phyloP scores from a whole-genome alignment of 2,329 filamentous ascomycete genomes.

The Escovopsis sp. region DNA sequence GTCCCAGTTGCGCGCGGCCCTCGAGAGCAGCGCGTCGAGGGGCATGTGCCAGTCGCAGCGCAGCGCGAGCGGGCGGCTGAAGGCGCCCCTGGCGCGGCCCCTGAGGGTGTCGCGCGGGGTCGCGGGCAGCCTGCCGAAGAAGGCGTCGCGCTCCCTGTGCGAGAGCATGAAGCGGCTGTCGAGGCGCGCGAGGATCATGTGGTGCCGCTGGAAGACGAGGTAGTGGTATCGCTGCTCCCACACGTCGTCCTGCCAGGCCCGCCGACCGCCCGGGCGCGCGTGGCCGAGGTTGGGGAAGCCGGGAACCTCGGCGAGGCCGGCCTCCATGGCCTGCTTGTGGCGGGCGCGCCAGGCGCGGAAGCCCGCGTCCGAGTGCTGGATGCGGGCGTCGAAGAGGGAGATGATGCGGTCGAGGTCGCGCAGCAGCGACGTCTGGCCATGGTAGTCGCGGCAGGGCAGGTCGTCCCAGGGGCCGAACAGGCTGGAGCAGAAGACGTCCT shows the following conservation, averaged over 20 bases:
- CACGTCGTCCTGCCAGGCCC: slow-evolving; percentile 8
- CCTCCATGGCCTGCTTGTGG: slow-evolving; percentile 12
- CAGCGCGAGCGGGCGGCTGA: slow-evolving; percentile 3
- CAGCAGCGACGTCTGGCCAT: slow-evolving; percentile 4
- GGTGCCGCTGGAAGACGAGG: slow-evolving; percentile 10
- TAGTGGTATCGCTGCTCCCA: slow-evolving; percentile 12
- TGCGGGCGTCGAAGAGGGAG: slow-evolving; percentile 10
- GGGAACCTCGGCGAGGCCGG: slow-evolving; percentile 3
- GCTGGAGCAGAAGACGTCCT: slow-evolving; percentile 3
- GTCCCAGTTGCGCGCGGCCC: slow-evolving; percentile 1
- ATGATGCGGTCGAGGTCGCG: slow-evolving; percentile 11
- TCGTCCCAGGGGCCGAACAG: slow-evolving; percentile 7
- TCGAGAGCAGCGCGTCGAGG: slow-evolving; percentile 6
- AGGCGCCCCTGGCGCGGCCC: background rate
- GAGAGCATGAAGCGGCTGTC: background rate
- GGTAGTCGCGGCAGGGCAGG: slow-evolving; percentile 3
- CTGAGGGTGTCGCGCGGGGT: slow-evolving; percentile 1
- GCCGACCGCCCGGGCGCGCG: background rate
- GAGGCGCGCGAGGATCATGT: slow-evolving; percentile 4
- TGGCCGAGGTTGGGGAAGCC: slow-evolving; percentile 6
- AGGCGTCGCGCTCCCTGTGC: slow-evolving; percentile 2
- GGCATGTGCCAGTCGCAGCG: slow-evolving; percentile 6
- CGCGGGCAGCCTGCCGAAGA: slow-evolving; percentile 3
- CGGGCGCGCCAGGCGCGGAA: slow-evolving; percentile 9
- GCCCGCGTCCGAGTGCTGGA: slow-evolving; percentile 10